Evolutionary conservation across 2,329 filamentous ascomycete species (phyloP).

Genomic region (Botryotinia convoluta): DNA sequence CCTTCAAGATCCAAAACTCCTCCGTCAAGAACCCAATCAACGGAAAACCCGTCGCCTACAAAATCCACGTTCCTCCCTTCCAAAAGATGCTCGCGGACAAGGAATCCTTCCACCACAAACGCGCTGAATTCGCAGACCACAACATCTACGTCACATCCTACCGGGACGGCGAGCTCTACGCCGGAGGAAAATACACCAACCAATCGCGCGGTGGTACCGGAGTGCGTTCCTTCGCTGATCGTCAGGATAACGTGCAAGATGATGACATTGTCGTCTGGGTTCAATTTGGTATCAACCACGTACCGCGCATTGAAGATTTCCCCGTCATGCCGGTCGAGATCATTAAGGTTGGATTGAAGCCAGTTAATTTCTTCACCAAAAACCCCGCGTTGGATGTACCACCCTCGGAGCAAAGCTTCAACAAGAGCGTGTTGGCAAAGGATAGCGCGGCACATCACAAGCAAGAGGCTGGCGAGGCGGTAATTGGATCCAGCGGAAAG

Average conservation of each 20-base stretch:
- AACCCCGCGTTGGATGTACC: slow-evolving; percentile 53
- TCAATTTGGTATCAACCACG: slow-evolving; percentile 60
- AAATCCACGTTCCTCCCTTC: slow-evolving; percentile 54
- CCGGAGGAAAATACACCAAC: slow-evolving; percentile 55
- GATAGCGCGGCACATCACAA: slow-evolving; percentile 5
- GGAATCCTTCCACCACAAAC: slow-evolving; percentile 47
- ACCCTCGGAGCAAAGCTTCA: slow-evolving; percentile 45
- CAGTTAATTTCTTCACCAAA: slow-evolving; percentile 51
- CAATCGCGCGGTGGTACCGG: slow-evolving; percentile 53
- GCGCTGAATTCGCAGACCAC: slow-evolving; percentile 54
- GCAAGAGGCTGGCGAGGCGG: slow-evolving; percentile 6
- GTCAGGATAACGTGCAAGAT: slow-evolving; percentile 50
- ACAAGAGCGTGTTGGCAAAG: slow-evolving; percentile 36
- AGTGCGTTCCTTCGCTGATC: slow-evolving; percentile 52
- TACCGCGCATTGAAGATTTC: slow-evolving; percentile 63
- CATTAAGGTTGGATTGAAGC: slow-evolving; percentile 48
- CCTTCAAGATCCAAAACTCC: slow-evolving; percentile 58
- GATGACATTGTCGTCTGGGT: slow-evolving; percentile 58
- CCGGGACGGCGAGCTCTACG: slow-evolving; percentile 51
- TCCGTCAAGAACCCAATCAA: slow-evolving; percentile 52
- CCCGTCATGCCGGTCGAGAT: slow-evolving; percentile 66
- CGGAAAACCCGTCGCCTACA: slow-evolving; percentile 53
- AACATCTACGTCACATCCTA: slow-evolving; percentile 56
- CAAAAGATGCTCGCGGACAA: slow-evolving; percentile 55
- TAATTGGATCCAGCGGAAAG: slow-evolving; percentile 9